phyloP scores from a whole-genome alignment of 129 eudicot genomes.

The Erigeron canadensis region DNA sequence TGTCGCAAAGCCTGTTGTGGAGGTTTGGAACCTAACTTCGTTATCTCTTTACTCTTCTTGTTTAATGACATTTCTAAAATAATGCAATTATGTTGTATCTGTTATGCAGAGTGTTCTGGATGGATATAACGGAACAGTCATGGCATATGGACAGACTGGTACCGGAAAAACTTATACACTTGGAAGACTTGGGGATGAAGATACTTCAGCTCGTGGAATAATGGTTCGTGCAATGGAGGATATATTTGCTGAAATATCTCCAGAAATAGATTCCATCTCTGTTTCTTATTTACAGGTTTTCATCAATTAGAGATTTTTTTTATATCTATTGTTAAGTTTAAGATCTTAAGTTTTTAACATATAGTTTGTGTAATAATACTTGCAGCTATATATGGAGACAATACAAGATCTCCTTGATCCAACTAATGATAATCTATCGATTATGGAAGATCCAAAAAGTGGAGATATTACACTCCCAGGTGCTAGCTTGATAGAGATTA shows the following conservation, averaged over 20 bases:
- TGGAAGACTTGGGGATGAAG: constrained; percentile 90
- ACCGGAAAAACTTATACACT: constrained; percentile 95
- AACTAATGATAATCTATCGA: constrained; percentile 68
- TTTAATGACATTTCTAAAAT: not conserved
- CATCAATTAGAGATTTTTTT: not conserved
- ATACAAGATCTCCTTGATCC: constrained; percentile 96
- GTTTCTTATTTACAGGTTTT: constrained; percentile 89
- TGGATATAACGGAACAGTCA: constrained; percentile 92
- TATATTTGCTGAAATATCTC: constrained; percentile 56
- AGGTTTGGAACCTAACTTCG: constrained; percentile 42
- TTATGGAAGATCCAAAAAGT: constrained; percentile 78
- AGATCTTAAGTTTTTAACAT: not conserved
- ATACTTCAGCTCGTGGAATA: constrained; percentile 90
- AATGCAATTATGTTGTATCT: not conserved
- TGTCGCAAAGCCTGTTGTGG: constrained; percentile 97
- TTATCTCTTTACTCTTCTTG: not conserved
- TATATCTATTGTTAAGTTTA: too few species aligned
- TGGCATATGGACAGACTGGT: constrained; percentile 99
- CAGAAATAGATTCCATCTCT: constrained; percentile 66
- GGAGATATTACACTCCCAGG: constrained; percentile 97
- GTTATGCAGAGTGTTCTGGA: constrained; percentile 83
- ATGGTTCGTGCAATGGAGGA: constrained; percentile 99
- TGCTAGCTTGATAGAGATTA: constrained; percentile 68
- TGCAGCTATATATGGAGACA: constrained; percentile 96
- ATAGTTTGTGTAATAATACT: not conserved